Percentiles rank a stretch among this genome's conserved stretches.
Evolutionary conservation across 306 rosid genomes (phyloP).

Genomic region (Quillaja saponaria): DNA sequence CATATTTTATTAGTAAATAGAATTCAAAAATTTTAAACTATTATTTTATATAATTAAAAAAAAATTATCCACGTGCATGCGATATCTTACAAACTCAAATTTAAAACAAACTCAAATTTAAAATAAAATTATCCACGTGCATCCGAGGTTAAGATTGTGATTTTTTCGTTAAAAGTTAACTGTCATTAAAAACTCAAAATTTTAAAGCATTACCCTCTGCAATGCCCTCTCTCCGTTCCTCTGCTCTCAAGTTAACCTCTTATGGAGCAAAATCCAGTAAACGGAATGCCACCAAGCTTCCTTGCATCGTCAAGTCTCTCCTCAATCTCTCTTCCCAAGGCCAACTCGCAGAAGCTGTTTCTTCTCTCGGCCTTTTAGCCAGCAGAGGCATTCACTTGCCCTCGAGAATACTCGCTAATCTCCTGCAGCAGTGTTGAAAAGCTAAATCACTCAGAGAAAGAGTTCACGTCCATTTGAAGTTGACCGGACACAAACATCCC

Average conservation of each 20-base stretch:
- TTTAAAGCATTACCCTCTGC: conserved; percentile 48
- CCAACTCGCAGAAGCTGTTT: conserved; percentile 56
- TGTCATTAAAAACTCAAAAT: no score
- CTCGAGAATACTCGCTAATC: conserved; percentile 47
- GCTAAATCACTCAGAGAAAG: conserved; percentile 48
- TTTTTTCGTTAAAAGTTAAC: no score
- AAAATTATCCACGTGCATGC: no score
- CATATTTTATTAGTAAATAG: no score
- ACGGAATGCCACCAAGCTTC: conserved; percentile 26
- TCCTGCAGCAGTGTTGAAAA: conserved; percentile 61
- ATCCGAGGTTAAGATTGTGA: no score
- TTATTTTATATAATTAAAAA: no score
- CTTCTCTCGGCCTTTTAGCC: conserved; percentile 58
- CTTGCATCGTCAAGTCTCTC: conserved; percentile 62
- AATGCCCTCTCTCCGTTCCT: conserved; percentile 60
- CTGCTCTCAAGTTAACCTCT: conserved; percentile 25
- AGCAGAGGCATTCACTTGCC: conserved; percentile 74
- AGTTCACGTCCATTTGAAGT: conserved; percentile 68
- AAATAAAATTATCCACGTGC: no score
- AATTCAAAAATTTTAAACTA: no score
- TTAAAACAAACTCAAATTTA: no score
- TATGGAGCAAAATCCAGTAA: conserved; percentile 27
- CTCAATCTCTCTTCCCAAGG: conserved; percentile 44
- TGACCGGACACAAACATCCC: conserved; percentile 70
- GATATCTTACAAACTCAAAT: no score